Evolutionary conservation across 306 rosid species (phyloP), one percentile per base, ranked within the genome.

Genomic region (Gastrolobium bilobum): DNA sequence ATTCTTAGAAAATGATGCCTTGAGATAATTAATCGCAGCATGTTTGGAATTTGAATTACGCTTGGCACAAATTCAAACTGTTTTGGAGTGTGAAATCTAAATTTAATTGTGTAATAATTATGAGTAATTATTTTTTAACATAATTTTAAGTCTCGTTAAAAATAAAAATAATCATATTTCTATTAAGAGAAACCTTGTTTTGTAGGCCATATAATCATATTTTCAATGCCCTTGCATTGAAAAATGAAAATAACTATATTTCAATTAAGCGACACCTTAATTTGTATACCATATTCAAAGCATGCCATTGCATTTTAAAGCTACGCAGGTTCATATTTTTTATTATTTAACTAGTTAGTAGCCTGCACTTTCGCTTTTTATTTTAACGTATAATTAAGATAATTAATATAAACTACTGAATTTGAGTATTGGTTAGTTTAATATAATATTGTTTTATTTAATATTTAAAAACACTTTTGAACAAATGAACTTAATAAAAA

Each of bases 1-100:
- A 15, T 50, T 20, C 26, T 20, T 52, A 37, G 4, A 53, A 71
- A 74, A 60, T 59, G 47, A 75, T 14, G 52, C 30, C 8, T 62
- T 10, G 11, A 13, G 40, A 15, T 47, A n/a, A 74, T 57, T 33
- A 31, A 11, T 30, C 30, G 39, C 40, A 66, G 38, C 39, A 66
- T 10, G 10, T 15, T 66, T 46, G 13, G 51, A 46, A 2, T 46
- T 46, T 46, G 3, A 0, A 7, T 1, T 2, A 9, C 7, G 9
- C 2, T 9, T 10, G 8, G 2, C 2, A 46, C 13, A 46, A 46
- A 2, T 7, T 46, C n/a, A 46, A 46, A 46, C 7, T 46, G 9
- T 47, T 2, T 15, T 39, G n/a, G 8, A 15, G 4, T 31, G 9
- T 3, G 29, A 14, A 65, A 42, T 9, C 51, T 4, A 4, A 42